Base-by-base conservation (phyloP, 495 filamentous ascomycete genomes). In the Penicillium lagena region DNA sequence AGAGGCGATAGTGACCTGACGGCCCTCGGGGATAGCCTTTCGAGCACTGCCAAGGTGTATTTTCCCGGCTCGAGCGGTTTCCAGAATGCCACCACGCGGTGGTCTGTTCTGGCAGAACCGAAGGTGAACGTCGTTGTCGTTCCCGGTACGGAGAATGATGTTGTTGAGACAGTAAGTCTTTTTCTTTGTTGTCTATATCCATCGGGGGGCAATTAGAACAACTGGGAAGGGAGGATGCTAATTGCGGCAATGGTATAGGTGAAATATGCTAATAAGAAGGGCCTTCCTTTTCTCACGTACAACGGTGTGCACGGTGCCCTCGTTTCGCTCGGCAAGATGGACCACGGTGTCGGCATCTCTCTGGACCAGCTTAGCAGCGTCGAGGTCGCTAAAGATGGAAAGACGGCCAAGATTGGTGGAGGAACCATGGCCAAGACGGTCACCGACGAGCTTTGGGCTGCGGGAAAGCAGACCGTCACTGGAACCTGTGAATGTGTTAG, bases 401-500 rank as follows among this genome's bases (percentile, higher is more conserved):
- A 74, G 11, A 75, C 72, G 1, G 76, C 64, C 39, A 70, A 55
- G 2, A 58, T 82, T 40, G 71, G 67, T 6, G 80, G 78, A 35
- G 79, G 80, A 22, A 62, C 64, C 7, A 62, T 51, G 39, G 62
- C 67, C 7, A 59, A 59, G 34, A 10, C 33, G 7, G 49, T 62
- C 11, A 63, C 47, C 5, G 59, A 66, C 27, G 49, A 52, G 39
- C 47, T 68, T 17, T 58, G 69, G 67, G 27, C 41, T 10, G 41
- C 43, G 37, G 57, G 50, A 39, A 56, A 53, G 42, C 50, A 55
- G 17, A 54, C 56, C 57, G 72, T 75, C 0, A 78, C 77, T 13
- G 79, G 79, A 35, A 64, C 59, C 7, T 79, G 77, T 40, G 69
- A 79, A 50, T 83, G 79, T 52, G 72, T 76, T 29, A 68, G 73